phyloP scores from a whole-genome alignment of 2,329 filamentous ascomycete species.

The Fusarium pseudograminearum region DNA sequence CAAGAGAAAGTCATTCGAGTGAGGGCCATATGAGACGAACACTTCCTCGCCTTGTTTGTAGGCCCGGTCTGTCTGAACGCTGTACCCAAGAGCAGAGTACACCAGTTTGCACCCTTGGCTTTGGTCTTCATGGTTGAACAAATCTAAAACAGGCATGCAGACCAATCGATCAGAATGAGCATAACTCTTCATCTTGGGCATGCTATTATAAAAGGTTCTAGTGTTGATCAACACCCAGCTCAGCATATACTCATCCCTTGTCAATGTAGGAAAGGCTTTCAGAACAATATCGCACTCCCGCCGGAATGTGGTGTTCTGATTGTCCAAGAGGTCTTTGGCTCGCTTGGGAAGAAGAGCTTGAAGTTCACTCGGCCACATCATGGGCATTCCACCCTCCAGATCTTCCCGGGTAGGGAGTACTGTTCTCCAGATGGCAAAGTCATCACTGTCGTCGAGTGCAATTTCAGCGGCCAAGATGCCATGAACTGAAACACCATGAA shows the following conservation, averaged over 20 bases:
- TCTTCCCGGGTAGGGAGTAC: slow-evolving; percentile 75
- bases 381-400: slow-evolving; percentile 59
- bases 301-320: slow-evolving; percentile 62
- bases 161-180: slow-evolving; percentile 71
- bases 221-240: slow-evolving; percentile 72
- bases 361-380: slow-evolving; percentile 62
- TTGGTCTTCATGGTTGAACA: slow-evolving; percentile 76
- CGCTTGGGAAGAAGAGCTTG: slow-evolving; percentile 60
- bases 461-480: slow-evolving; percentile 78
- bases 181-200: slow-evolving; percentile 58
- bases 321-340: slow-evolving; percentile 60
- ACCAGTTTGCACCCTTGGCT: slow-evolving; percentile 64
- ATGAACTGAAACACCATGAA: slow-evolving; percentile 73
- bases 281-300: slow-evolving; percentile 56
- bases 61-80: slow-evolving; percentile 62
- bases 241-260: slow-evolving; percentile 62
- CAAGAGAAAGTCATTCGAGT: slow-evolving; percentile 79
- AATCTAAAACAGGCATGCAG: slow-evolving; percentile 78
- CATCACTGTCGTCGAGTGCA: slow-evolving; percentile 63
- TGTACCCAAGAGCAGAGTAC: slow-evolving; percentile 64
- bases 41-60: slow-evolving; percentile 73
- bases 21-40: slow-evolving; percentile 75
- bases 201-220: slow-evolving; percentile 70
- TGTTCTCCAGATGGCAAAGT: slow-evolving; percentile 70
- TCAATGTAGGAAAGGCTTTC: slow-evolving; percentile 47